These are phyloP conservation scores for Raffaelea arxii DNA, from an alignment of 2,329 filamentous ascomycete species.

Conservation along the genomic window DNA sequence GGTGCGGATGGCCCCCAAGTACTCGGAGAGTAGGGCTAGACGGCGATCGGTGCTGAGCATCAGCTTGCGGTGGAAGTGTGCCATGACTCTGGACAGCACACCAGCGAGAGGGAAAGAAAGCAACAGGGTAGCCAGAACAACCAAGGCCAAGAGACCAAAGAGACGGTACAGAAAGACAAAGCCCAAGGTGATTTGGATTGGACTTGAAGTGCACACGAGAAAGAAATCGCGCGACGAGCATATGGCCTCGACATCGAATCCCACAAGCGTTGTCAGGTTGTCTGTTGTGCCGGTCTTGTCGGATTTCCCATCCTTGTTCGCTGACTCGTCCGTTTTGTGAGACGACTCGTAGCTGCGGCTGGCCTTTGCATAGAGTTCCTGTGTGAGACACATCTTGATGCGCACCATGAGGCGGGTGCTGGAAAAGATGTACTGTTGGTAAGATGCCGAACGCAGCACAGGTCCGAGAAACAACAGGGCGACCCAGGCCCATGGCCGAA, in stretches of 20 bases:
- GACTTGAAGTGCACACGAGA: constrained; percentile 32
- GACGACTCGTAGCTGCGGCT: constrained; percentile 12
- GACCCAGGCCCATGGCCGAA: constrained; percentile 34
- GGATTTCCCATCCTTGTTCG: constrained; percentile 18
- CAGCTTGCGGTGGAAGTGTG: constrained; percentile 38
- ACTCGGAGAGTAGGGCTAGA: constrained; percentile 48
- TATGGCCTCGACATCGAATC: constrained; percentile 47
- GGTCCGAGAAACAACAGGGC: constrained; percentile 43
- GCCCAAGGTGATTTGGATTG: constrained; percentile 36
- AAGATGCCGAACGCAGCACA: constrained; percentile 35
- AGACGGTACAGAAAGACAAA: constrained; percentile 44
- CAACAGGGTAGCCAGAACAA: constrained; percentile 39
- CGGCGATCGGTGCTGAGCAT: constrained; percentile 46
- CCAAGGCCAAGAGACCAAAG: constrained; percentile 44
- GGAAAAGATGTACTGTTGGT: constrained; percentile 48
- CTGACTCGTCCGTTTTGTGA: constrained; percentile 21
- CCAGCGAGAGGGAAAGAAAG: constrained; percentile 39
- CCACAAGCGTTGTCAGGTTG: constrained; percentile 22
- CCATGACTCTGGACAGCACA: constrained; percentile 38
- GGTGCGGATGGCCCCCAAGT: constrained; percentile 45
- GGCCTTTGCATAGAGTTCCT: constrained; percentile 47
- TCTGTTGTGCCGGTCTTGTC: not conserved
- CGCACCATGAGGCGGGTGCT: constrained; percentile 47
- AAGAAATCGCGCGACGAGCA: constrained; percentile 41
- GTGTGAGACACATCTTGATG: constrained; percentile 45